Evolutionary conservation across 305 asterid genomes (phyloP), one percentile per base, ranked within the genome.

Genomic region (Fraxinus paxiana): DNA sequence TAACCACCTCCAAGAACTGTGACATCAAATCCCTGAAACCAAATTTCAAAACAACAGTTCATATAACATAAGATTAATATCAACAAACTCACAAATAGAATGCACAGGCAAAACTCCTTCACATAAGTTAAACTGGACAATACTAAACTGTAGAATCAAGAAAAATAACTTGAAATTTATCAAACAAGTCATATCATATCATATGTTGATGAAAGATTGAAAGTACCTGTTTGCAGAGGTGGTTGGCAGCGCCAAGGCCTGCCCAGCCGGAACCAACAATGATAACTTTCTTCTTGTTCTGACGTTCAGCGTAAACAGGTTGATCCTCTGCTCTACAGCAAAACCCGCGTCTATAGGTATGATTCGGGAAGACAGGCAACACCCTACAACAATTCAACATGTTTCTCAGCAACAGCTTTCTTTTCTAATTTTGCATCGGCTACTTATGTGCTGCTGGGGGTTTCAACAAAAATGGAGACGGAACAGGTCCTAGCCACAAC

Each of bases 1-100:
- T 91, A 90, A 18, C 93, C 96, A 76, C 96, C 93, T 89, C 89
- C 92, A 83, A 91, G 92, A 72, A 91, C 92, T 3, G 90, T 85
- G 46, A 91, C 91, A 84, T 90, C 94, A 84, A 91, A 89, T 5
- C 92, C 92, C 93, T 89, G 87, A 81, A 88, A 83, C 75, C 80
- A 84, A 75, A 74, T 59, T 13, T 76, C 59, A 82, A 0, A 54
- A 3, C 59, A 38, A n/a, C 17, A 63, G 30, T 80, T 41, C 31
- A 5, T 12, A 0, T 17, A 59, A 22, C 31, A 7, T n/a, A 75
- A 18, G 8, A 2, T 17, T 76, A 0, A 26, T 17, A 6, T 0
- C 10, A 34, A 37, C 34, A 46, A 75, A 48, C 65, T 20, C 73
- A 48, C 15, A 7, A 63, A 28, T 22, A 46, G 37, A 35, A 28